phyloP scores from a whole-genome alignment of 176 grass and related monocot genomes.

The Lolium perenne region DNA sequence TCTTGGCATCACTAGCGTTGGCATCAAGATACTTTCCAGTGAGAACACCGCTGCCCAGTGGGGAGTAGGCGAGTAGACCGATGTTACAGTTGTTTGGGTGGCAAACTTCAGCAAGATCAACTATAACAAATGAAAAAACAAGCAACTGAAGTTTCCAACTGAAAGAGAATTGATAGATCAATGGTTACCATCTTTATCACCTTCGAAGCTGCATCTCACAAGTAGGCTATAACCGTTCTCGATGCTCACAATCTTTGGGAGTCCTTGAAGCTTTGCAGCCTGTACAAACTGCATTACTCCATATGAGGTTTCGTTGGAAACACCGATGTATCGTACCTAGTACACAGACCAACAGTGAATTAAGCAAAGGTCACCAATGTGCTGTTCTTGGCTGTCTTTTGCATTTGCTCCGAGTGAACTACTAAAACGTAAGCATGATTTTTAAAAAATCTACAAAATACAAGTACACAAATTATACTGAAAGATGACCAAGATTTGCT shows the following conservation, averaged over 20 bases:
- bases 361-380: not conserved
- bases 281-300: conserved; percentile 91
- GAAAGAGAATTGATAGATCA: not conserved
- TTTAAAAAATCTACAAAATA: not conserved
- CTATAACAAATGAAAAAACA: conserved; percentile 41
- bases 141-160: not conserved
- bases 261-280: conserved; percentile 62
- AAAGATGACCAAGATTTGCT: not conserved
- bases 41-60: conserved; percentile 75
- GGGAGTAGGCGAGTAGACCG: conserved; percentile 92
- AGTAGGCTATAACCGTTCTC: conserved; percentile 88
- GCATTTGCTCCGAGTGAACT: conserved; percentile 1
- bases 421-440: not conserved
- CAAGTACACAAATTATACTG: not conserved
- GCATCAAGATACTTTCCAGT: conserved; percentile 84
- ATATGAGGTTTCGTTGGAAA: conserved; percentile 97
- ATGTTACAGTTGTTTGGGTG: conserved; percentile 88
- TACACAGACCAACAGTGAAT: not conserved
- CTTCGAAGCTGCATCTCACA: conserved; percentile 81
- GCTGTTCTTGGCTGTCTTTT: not conserved
- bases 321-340: conserved; percentile 86
- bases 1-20: conserved; percentile 46
- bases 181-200: conserved; percentile 39
- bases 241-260: conserved; percentile 93
- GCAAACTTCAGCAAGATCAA: conserved; percentile 94